Conservation (phyloP, 225 moss, liverwort and hornwort species). For the Pleurozium schreberi region DNA sequence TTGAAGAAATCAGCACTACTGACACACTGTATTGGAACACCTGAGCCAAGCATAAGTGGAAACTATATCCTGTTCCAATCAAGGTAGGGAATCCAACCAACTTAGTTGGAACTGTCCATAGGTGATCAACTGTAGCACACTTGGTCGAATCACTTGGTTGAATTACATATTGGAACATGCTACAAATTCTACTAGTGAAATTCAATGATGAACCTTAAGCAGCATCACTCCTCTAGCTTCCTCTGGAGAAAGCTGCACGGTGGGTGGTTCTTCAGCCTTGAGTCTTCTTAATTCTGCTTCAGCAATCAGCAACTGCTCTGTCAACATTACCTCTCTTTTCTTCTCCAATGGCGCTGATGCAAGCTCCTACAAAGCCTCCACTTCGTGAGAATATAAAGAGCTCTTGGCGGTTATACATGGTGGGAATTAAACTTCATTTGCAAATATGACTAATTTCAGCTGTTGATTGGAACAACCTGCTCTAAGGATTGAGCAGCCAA, state of each 20-base stretch:
- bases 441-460: not conserved
- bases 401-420: too few relatives aligned
- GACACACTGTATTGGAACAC: not conserved
- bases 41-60: not conserved
- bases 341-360: slow-evolving; percentile 19
- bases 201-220: slow-evolving; percentile 25
- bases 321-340: slow-evolving; percentile 17
- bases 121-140: not conserved
- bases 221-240: slow-evolving; percentile 37
- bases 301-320: slow-evolving; percentile 42
- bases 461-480: slow-evolving; percentile 12
- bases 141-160: not conserved
- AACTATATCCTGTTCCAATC: not conserved
- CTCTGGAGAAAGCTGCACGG: slow-evolving; percentile 11
- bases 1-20: not conserved
- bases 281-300: slow-evolving; percentile 34
- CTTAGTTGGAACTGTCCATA: too few relatives aligned
- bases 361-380: slow-evolving; percentile 26
- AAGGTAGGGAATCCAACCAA: not conserved
- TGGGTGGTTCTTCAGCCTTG: slow-evolving; percentile 12
- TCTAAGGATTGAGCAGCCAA: slow-evolving; percentile 14
- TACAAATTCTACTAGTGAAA: not conserved
- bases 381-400: too few relatives aligned
- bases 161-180: not conserved
- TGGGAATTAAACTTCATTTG: not conserved